Percentiles rank a stretch among this genome's conserved stretches.
These are phyloP conservation scores for Xylaria sp. DNA, from an alignment of 2,329 filamentous ascomycete species.

Conservation along the genomic window DNA sequence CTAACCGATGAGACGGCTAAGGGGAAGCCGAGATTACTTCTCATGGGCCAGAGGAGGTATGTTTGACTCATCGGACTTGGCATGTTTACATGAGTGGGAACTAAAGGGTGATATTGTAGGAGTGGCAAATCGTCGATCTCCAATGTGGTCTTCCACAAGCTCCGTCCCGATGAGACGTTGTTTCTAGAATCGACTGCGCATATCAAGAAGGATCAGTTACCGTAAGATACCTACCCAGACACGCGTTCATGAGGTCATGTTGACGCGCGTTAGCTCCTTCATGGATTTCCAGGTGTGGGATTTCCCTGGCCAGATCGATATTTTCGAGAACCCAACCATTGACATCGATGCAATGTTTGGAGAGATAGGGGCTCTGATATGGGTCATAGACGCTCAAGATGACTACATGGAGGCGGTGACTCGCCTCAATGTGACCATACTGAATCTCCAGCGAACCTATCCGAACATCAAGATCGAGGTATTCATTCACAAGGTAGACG, in stretches of 20 bases:
- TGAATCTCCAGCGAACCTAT: conserved; percentile 82
- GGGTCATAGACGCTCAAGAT: conserved; percentile 98
- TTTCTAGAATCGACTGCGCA: conserved; percentile 92
- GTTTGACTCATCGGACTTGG: conserved; percentile 20
- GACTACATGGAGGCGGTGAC: conserved; percentile 91
- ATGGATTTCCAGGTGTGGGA: conserved; percentile 99
- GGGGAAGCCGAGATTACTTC: conserved; percentile 74
- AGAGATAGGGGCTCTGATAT: conserved; percentile 89
- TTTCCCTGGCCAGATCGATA: conserved; percentile 87
- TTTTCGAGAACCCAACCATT: conserved; percentile 80
- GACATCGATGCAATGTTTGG: conserved; percentile 93
- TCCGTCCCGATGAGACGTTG: conserved; percentile 89
- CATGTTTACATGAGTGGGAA: not conserved
- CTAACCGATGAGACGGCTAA: conserved; percentile 45
- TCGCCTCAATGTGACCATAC: conserved; percentile 80
- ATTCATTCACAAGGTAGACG: conserved; percentile 98
- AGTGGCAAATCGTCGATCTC: conserved; percentile 98
- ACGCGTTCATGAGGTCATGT: conserved; percentile 6
- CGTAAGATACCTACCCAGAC: conserved; percentile 53
- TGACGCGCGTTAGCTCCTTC: conserved; percentile 64
- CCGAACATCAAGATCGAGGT: conserved; percentile 96
- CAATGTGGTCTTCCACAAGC: conserved; percentile 98
- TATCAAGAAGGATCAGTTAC: conserved; percentile 91
- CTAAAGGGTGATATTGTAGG: conserved; percentile 43
- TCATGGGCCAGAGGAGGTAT: conserved; percentile 95